Evolutionary conservation across 2,329 filamentous ascomycete genomes (phyloP), one percentile per base, ranked within the genome.

Genomic region (Clonostachys rhizophaga): DNA sequence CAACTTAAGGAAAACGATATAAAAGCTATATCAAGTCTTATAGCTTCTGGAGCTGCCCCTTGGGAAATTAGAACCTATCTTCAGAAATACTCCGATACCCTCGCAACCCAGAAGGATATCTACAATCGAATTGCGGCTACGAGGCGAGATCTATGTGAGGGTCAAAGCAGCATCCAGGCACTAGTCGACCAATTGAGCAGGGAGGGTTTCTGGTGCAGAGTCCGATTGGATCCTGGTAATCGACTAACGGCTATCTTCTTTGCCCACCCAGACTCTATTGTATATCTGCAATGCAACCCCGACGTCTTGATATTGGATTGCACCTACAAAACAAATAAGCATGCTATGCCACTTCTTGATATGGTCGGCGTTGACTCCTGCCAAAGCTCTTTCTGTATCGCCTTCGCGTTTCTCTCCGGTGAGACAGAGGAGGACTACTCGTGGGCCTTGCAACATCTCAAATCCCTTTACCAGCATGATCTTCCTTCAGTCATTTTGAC

Each of bases 321-420:
- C 36, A 58, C 52, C 18, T 56, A 58, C 20, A 56, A 58, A 43
- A 56, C 53, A 9, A 56, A 56, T 35, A 55, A 54, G 36, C 49
- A 53, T 16, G 18, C 13, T 2, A 58, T 56, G 49, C 50, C 47
- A n/a, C 47, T 58, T 5, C 47, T 56, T n/a, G 49, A 56, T 48
- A 55, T 56, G 18, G 47, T 55, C 42, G 46, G 51, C 6, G 49
- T 58, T 41, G 43, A 56, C 45, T 42, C 51, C 35, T 55, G 45
- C 37, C 17, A 55, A 39, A 46, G 49, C 5, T 53, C 49, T 5
- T 58, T 55, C 39, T 58, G 46, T 46, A 56, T 56, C 35, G 47
- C 50, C 10, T 58, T 57, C 47, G 52, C 49, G 39, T 57, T 58
- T 33, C 43, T 57, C 1, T 51, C 36, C 42, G 40, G 52, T 13